Evolutionary conservation across 805 yeast genomes (phyloP).

Genomic region (Kodamaea fukazawae): DNA sequence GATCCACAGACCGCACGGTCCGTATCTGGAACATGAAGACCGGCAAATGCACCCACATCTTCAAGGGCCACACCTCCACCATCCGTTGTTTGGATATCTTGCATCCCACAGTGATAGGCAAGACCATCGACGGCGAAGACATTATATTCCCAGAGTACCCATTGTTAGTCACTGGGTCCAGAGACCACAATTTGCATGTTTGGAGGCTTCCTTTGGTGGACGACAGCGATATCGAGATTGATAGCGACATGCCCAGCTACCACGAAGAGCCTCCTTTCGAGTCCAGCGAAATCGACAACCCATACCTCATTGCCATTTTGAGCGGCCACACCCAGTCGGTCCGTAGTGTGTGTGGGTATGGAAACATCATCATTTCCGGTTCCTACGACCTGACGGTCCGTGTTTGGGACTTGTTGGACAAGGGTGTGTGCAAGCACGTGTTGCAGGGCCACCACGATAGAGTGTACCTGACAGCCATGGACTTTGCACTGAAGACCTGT

Average conservation of each 20-base stretch:
- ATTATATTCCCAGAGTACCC: conserved; percentile 61
- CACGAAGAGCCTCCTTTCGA: conserved; percentile 23
- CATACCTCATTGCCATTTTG: conserved; percentile 65
- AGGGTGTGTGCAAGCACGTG: conserved; percentile 69
- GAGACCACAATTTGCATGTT: conserved; percentile 45
- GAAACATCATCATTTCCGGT: conserved; percentile 80
- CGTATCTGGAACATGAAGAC: conserved; percentile 88
- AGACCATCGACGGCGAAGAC: conserved; percentile 55
- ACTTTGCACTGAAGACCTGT: conserved; percentile 71
- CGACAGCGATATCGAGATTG: conserved; percentile 36
- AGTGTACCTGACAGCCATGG: conserved; percentile 86
- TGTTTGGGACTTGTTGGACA: conserved; percentile 79
- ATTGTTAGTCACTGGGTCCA: conserved; percentile 52
- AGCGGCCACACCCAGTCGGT: conserved; percentile 69
- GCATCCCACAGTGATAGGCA: conserved; percentile 63
- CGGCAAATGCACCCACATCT: conserved; percentile 86
- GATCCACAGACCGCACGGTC: conserved; percentile 92
- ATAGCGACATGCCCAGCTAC: conserved; percentile 18
- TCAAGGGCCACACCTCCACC: conserved; percentile 89
- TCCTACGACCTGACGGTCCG: conserved; percentile 87
- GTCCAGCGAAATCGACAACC: conserved; percentile 44
- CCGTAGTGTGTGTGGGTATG: conserved; percentile 83
- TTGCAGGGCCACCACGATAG: conserved; percentile 82
- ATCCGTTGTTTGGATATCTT: conserved; percentile 87
- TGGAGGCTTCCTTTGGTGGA: conserved; percentile 56